Evolutionary conservation across 768 basidiomycete species (phyloP), one percentile per base, ranked within the genome.

Genomic region (Rhodotorula diobovata): DNA sequence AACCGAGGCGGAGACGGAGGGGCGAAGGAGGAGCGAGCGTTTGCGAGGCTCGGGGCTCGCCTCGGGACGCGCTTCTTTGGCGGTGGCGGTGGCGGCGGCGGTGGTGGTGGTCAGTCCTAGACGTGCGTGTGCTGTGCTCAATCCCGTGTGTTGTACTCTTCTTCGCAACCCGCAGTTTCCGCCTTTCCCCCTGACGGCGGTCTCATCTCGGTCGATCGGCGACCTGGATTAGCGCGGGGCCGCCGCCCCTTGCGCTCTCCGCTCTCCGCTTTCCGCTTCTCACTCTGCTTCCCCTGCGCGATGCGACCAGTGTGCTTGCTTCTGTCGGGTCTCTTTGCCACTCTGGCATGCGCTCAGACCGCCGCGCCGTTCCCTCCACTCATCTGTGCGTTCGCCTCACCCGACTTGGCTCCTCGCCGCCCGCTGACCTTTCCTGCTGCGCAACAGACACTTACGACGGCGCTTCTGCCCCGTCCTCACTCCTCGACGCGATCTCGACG

Each of bases 31-130:
- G 65, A 71, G 25, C 67, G 62, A 41, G 70, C 61, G 28, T 71
- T 71, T 11, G 66, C 70, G 25, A 55, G 70, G 39, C 32, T 71
- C 41, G 70, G 70, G 1, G 70, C 70, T 18, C 58, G 65, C 9
- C 61, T 71, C 45, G 64, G 64, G n/a, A 66, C 60, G 34, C 46
- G 70, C 12, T 59, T 71, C 66, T 71, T 71, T 32, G 56, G 66
- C n/a, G 65, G 39, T 16, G 39, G 34, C 4, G 51, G 51, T 14
- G 11, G 41, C 41, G 14, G 41, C 41, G 14, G 41, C 41, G 41
- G 66, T 34, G 65, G 35, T 30, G 39, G 34, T 14, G 51, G 51
- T 28, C 51, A 53, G 51, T 53, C 51, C 4, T 53, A 53, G 51
- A 30, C 16, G n/a, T n/a, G 9, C n/a, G 11, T 30, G n/a, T 53